Conservation (phyloP, 1,284 basidiomycete genomes). For the Microbotryomycetes sp. region DNA sequence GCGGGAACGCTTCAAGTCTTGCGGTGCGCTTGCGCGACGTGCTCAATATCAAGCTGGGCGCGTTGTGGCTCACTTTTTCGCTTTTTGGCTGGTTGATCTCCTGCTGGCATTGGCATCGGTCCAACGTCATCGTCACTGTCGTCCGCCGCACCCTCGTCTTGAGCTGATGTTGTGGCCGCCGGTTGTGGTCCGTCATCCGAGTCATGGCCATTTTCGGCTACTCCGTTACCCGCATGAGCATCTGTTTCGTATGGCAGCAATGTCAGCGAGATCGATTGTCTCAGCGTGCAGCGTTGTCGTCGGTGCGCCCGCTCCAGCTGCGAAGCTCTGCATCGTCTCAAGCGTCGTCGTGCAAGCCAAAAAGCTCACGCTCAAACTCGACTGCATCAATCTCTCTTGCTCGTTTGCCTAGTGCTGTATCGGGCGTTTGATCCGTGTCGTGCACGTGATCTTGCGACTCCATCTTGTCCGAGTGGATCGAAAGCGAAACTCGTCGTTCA, state of each 20-base stretch:
- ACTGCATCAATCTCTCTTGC: constrained; percentile 10
- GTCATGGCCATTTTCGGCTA: neutral
- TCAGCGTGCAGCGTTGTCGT: too few species aligned
- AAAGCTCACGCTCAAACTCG: constrained; percentile 6
- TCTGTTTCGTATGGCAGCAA: neutral
- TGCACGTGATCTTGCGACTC: too few species aligned
- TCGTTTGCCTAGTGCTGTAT: constrained; percentile 5
- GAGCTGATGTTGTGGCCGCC: constrained; percentile 6
- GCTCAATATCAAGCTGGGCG: too few species aligned
- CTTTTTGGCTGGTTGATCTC: constrained; percentile 37
- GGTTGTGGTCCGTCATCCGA: neutral
- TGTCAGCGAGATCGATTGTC: too few species aligned
- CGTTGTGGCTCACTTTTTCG: constrained; percentile 37
- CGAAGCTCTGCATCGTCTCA: too few species aligned
- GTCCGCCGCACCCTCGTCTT: constrained; percentile 26
- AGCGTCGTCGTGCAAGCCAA: too few species aligned
- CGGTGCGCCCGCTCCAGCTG: too few species aligned
- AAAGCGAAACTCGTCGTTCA: too few species aligned
- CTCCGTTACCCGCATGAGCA: neutral
- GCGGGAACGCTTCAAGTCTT: neutral
- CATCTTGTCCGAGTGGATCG: too few species aligned
- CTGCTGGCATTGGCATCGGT: constrained; percentile 41
- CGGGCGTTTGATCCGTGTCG: too few species aligned
- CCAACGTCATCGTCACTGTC: constrained; percentile 43
- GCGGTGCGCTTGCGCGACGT: neutral